Base-by-base conservation (phyloP, 805 yeast species). In the Lipomyces yamadae region DNA sequence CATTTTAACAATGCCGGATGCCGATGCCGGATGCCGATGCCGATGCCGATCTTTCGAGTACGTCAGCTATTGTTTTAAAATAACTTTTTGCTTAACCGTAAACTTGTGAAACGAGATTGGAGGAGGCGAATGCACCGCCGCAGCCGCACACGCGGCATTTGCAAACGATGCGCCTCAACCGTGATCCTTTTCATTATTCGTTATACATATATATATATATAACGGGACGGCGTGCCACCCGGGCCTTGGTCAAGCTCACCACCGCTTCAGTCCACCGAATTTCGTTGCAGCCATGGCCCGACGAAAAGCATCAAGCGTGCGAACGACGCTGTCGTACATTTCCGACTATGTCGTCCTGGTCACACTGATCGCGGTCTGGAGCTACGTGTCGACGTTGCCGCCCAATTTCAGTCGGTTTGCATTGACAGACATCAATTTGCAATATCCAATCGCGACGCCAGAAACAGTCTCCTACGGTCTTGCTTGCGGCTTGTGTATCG, bases 401-500 rank as follows among this genome's bases (percentile, higher is more conserved):
- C 70, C 71, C 6, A 39, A 50, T 18, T 61, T 56, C 62, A 56
- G 63, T 37, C 60, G 66, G 73, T 94, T 94, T 75, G 83, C 81
- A 60, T 78, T 93, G 63, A 86, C 87, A 74, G 97, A 94, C 78
- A 76, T 87, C 54, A 84, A 94, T 0, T 85, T 94, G 52, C 86
- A 88, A 61, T 96, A 91, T 77, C 97, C 98, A 0, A 87, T 84
- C 76, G 89, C 96, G 0, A 86, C 84, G 58, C 82, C 79, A 18
- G 96, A 94, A 77, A 82, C 90, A 32, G 96, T 94, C 2, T 81
- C 88, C 7, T 85, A 79, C 52, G 69, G 77, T n/a, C 76, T 80
- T 72, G 81, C 92, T 64, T 78, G 89, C 15, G 71, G 85, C 11
- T 60, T 74, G 24, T 69, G 74, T 2, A 56, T 74, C 10, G 37